Evolutionary conservation across 1,284 basidiomycete genomes (phyloP).

Genomic region (Anthracocystis walkeri): DNA sequence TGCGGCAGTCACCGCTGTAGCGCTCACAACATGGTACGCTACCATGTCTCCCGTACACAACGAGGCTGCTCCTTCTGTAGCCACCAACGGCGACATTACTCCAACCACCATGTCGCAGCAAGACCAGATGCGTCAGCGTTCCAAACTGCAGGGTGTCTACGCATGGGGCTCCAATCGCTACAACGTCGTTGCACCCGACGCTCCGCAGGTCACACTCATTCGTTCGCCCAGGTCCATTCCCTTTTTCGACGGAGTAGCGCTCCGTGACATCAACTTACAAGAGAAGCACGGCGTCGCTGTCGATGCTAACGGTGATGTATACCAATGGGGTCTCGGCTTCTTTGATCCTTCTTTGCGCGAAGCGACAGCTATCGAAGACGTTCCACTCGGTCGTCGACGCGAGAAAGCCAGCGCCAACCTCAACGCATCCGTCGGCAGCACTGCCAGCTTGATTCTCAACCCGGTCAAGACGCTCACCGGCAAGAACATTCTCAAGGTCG

Average conservation of each 20-base stretch:
- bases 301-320: conserved; percentile 76
- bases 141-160: conserved; percentile 55
- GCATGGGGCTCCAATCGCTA: conserved; percentile 64
- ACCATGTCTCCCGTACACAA: conserved; percentile 28
- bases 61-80: conserved; percentile 37
- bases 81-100: conserved; percentile 26
- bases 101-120: conserved; percentile 55
- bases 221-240: conserved; percentile 59
- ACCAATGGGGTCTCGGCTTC: conserved; percentile 69
- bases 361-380: conserved; percentile 50
- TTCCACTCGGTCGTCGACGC: conserved; percentile 51
- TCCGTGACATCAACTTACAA: conserved; percentile 63
- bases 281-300: conserved; percentile 67
- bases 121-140: conserved; percentile 59
- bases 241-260: conserved; percentile 63
- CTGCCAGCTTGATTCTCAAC: conserved; percentile 28
- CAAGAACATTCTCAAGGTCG: conserved; percentile 64
- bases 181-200: conserved; percentile 65
- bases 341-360: conserved; percentile 56
- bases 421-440: conserved; percentile 37
- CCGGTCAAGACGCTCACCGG: conserved; percentile 64
- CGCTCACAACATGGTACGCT: conserved; percentile 37
- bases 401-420: conserved; percentile 52
- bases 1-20: conserved; percentile 17
- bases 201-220: conserved; percentile 48